These are phyloP conservation scores for Haplosporangium gracile DNA, from an alignment of 192 early-diverging fungal genomes.

Conservation along the genomic window DNA sequence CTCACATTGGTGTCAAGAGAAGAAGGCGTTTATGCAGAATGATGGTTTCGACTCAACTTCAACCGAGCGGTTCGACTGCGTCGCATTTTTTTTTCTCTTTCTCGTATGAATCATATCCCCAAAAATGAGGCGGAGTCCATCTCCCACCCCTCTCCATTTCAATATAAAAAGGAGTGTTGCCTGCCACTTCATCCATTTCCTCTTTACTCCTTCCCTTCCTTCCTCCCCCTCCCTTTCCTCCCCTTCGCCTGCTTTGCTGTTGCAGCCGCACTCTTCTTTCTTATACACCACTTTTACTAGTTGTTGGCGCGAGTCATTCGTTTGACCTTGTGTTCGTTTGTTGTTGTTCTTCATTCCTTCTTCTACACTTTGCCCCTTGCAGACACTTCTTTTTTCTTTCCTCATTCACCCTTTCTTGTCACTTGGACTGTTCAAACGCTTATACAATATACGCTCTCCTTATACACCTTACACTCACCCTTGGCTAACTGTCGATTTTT, in stretches of 20 bases:
- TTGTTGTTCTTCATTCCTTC: constrained; percentile 3
- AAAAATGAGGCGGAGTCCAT: constrained; percentile 3
- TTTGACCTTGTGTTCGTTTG: constrained; percentile 22
- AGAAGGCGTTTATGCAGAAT: background rate
- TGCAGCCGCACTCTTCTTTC: constrained; percentile 1
- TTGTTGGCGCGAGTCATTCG: constrained; percentile 15
- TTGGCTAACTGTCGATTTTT: too few relatives aligned
- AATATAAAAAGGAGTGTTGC: background rate
- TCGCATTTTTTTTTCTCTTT: constrained; percentile 11
- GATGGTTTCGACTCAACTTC: background rate
- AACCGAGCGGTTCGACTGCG: constrained; percentile 22
- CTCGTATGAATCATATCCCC: background rate
- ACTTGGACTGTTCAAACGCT: too few relatives aligned
- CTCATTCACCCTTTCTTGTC: too few relatives aligned
- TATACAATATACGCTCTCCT: too few relatives aligned
- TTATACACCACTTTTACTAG: background rate
- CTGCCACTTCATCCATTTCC: background rate
- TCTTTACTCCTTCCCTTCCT: constrained; percentile 14
- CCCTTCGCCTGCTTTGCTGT: background rate
- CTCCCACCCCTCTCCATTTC: background rate
- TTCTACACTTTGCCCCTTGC: constrained; percentile 6
- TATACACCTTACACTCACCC: background rate
- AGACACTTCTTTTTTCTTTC: background rate
- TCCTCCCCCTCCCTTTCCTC: background rate
- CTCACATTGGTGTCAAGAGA: background rate